Conservation (phyloP, 1,139 yeast genomes). For the Saccharomyces hybrid region DNA sequence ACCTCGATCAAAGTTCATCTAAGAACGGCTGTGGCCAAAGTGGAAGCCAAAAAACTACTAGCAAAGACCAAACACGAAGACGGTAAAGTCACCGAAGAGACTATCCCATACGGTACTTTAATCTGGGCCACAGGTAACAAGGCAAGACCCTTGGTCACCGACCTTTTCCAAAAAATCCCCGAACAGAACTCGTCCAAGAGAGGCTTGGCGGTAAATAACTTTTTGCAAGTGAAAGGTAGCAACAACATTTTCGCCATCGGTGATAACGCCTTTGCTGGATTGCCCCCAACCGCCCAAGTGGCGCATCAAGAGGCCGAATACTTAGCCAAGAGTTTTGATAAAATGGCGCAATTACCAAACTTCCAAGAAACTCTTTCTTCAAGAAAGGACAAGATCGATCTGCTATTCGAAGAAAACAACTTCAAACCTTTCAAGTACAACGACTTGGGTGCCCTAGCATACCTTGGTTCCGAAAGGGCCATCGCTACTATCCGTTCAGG, state of each 20-base stretch:
- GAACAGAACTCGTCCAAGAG: conserved; percentile 84
- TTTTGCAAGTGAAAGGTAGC: conserved; percentile 78
- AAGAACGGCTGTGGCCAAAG: conserved; percentile 82
- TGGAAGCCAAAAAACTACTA: conserved; percentile 57
- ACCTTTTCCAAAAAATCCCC: conserved; percentile 65
- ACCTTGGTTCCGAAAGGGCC: conserved; percentile 86
- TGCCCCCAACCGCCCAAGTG: conserved; percentile 95
- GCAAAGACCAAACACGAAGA: conserved; percentile 71
- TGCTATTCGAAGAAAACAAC: conserved; percentile 40
- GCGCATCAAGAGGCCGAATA: conserved; percentile 92
- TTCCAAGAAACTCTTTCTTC: conserved; percentile 42
- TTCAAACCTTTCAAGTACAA: conserved; percentile 57
- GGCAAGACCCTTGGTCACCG: conserved; percentile 68
- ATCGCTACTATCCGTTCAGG: conserved; percentile 92
- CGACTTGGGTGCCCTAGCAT: conserved; percentile 72
- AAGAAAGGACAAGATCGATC: conserved; percentile 33
- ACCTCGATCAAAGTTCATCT: conserved; percentile 70
- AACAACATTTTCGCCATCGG: conserved; percentile 81
- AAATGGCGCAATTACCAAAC: conserved; percentile 61
- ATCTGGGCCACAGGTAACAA: conserved; percentile 99
- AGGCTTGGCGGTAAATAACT: conserved; percentile 77
- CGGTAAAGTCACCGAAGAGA: conserved; percentile 42
- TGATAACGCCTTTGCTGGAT: conserved; percentile 82
- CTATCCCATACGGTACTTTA: conserved; percentile 83
- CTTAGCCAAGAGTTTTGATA: conserved; percentile 68